These are phyloP conservation scores for Pleurotus tuber-regium DNA, from an alignment of 768 basidiomycete species.

Conservation along the genomic window DNA sequence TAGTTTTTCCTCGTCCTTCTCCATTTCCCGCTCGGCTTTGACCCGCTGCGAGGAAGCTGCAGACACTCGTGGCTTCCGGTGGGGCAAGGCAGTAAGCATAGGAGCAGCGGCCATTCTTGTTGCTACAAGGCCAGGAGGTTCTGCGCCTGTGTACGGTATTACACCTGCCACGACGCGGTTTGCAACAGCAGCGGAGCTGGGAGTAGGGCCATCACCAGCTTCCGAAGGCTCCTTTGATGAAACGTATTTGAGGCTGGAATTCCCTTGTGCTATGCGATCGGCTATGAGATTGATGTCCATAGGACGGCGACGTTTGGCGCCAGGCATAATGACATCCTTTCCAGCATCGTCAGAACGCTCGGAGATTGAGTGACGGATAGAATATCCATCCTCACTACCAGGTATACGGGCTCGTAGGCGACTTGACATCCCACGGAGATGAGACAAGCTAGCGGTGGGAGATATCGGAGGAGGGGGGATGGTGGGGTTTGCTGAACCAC, in stretches of 20 bases:
- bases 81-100: slow-evolving; percentile 15
- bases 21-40: slow-evolving; percentile 27
- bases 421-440: slow-evolving; percentile 34
- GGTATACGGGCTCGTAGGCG: slow-evolving; percentile 30
- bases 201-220: background rate
- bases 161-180: slow-evolving; percentile 2
- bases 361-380: slow-evolving; percentile 42
- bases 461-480: slow-evolving; percentile 26
- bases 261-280: background rate
- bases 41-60: slow-evolving; percentile 24
- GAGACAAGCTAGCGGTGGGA: slow-evolving; percentile 41
- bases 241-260: background rate
- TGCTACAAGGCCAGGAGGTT: slow-evolving; percentile 2
- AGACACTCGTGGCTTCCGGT: slow-evolving; percentile 23
- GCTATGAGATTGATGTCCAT: slow-evolving; percentile 1
- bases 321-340: background rate
- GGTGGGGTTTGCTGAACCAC: slow-evolving; percentile 21
- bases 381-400: slow-evolving; percentile 44
- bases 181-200: background rate
- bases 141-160: slow-evolving; percentile 5
- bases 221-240: slow-evolving; percentile 7
- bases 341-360: slow-evolving; percentile 30
- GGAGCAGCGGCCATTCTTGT: slow-evolving; percentile 11
- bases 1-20: slow-evolving; percentile 45
- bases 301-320: slow-evolving; percentile 3